Evolutionary conservation across 345 rosid genomes (phyloP).

Genomic region (Eucalyptus dawsonii): DNA sequence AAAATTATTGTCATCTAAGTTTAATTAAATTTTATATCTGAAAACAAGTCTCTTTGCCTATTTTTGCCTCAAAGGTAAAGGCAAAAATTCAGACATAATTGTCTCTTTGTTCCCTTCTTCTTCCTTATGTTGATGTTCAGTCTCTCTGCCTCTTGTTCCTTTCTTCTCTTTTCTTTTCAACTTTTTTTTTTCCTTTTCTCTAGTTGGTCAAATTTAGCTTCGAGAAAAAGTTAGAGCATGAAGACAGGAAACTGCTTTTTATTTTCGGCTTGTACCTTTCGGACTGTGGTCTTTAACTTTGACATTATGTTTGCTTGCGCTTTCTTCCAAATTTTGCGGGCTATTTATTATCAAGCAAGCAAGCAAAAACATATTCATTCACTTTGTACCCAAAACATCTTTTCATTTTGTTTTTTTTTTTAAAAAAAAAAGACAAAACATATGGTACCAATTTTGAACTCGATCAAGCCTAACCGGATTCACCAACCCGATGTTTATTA

Average conservation of each 20-base stretch:
- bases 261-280: not conserved
- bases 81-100: not conserved
- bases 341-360: not conserved
- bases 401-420: not conserved
- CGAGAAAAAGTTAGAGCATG: not conserved
- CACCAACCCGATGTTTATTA: not conserved
- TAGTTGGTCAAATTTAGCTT: not conserved
- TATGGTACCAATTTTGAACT: not conserved
- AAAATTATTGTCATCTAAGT: not conserved
- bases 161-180: not conserved
- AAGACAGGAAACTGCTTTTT: not conserved
- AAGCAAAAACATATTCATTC: not conserved
- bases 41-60: not conserved
- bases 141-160: not conserved
- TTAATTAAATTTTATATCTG: not conserved
- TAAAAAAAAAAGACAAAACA: accelerated
- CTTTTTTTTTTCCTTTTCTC: not conserved
- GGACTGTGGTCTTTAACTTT: not conserved
- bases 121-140: not conserved
- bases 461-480: not conserved
- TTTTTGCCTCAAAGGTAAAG: not conserved
- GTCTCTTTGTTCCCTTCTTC: not conserved
- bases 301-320: not conserved
- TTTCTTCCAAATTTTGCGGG: not conserved
- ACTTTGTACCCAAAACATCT: not conserved